Evolutionary conservation across 371 early-diverging fungal genomes (phyloP), one percentile per base, ranked within the genome.

Genomic region (Mortierella sp.): DNA sequence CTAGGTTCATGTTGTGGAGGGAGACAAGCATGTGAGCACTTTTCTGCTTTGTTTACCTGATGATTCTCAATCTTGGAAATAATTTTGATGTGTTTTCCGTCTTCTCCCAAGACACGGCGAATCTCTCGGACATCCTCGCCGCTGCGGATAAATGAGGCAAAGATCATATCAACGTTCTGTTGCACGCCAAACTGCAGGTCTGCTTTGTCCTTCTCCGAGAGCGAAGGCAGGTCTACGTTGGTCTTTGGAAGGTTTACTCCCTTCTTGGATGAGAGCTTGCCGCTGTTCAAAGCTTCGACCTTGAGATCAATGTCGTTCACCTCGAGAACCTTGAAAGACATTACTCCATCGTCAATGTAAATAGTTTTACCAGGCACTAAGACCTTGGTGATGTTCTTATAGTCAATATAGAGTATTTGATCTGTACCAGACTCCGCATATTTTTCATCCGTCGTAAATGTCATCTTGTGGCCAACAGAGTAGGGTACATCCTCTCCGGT

Each of bases 81-180:
- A 76, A 96, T 96, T 89, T 95, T 94, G 89, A 97, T 94, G 70
- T 92, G 83, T 79, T 88, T 87, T 61, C 94, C 93, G 57, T 87
- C 87, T 22, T 90, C 92, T 60, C 92, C 93, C 60, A 97, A 87
- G 54, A 93, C 85, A 55, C 86, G 83, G 77, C 95, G 93, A 76
- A 97, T 93, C 63, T 94, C 93, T 65, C 86, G 84, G 75, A 99
- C 94, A 83, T 98, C 96, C 75, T 92, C 86, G 57, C 92, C 95
- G 67, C 90, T 92, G 47, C 96, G 92, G 77, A 98, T 95, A 80
- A 99, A 99, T 40, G 97, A 96, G 2, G 97, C 98, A 86, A 98
- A 97, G 83, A 99, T 89, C 84, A 96, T 95, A 82, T 99, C 99
- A 32, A 98, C 92, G 29, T 93, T 93, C 64, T 97, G 89, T 77